Base-by-base conservation (phyloP, 805 yeast genomes). In the Scheffersomyces spartinae region DNA sequence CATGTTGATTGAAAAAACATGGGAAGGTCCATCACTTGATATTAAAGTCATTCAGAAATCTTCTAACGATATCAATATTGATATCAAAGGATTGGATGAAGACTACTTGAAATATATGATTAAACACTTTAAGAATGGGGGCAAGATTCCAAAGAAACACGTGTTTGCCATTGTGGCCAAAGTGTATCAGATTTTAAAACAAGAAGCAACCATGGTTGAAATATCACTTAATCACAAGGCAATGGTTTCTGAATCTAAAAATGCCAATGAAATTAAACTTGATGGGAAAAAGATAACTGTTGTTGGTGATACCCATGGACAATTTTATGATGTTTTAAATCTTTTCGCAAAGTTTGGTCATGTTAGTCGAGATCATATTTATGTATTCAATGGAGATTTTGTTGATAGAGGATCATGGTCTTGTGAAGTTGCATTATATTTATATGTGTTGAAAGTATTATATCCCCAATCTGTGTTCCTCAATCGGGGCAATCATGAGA, bases 351-450 rank as follows among this genome's bases (percentile, higher is more conserved):
- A 47, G 22, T 86, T 74, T 44, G 97, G 97, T 9, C 53, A 62
- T 39, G 93, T 88, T 1, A 45, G 62, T 4, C 58, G 64, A 3
- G 51, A 56, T 3, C 96, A 86, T 47, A 64, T 74, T 4, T 91
- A 82, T 46, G 53, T 91, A 24, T 88, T 91, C 61, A 91, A 91
- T 44, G 98, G 98, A 22, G 98, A 91, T 54, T 88, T 91, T 54
- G 98, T 91, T 4, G 98, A 91, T 49, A 68, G 98, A 44, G 98
- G 98, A 5, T 81, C 94, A 10, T 88, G 98, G 97, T 84, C 96
- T 4, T 82, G 94, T 45, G 98, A 91, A 48, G 94, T 91, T 24
- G 95, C 95, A 2, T 55, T 91, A 24, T 60, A 79, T 16, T 64
- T 83, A 21, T 85, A 81, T 48, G 64, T 76, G 8, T 67, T 82